Percentiles rank a stretch among this genome's conserved stretches.
Conservation (phyloP, 805 yeast genomes). For the Candida insectorum region DNA sequence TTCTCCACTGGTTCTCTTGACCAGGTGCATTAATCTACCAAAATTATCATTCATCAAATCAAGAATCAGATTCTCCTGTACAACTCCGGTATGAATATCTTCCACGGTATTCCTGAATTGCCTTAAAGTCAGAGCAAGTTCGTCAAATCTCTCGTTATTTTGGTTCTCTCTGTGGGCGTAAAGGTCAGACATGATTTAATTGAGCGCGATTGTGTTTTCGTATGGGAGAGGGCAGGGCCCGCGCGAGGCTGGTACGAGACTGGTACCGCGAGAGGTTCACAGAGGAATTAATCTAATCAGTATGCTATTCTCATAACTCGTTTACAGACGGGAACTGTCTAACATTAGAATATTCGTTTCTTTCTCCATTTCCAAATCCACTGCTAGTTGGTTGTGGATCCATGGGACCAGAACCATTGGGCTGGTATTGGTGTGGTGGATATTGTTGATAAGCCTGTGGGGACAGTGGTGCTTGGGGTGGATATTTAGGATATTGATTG, state of each 20-base stretch:
- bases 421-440: too few species aligned
- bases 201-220: too few species aligned
- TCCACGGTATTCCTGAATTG: slow-evolving; percentile 42
- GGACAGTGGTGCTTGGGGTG: too few species aligned
- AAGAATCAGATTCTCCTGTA: slow-evolving; percentile 37
- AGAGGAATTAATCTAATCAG: too few species aligned
- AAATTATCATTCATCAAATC: slow-evolving; percentile 39
- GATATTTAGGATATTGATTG: too few species aligned
- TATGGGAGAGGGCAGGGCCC: too few species aligned
- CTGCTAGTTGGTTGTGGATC: slow-evolving; percentile 29
- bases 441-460: too few species aligned
- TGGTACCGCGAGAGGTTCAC: too few species aligned
- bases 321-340: too few species aligned
- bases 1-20: slow-evolving; percentile 39
- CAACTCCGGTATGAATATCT: slow-evolving; percentile 40
- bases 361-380: slow-evolving; percentile 44
- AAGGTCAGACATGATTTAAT: slow-evolving; percentile 24
- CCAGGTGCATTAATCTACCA: slow-evolving; percentile 33
- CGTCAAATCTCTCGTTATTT: slow-evolving; percentile 41
- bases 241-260: too few species aligned
- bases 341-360: too few species aligned
- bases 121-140: slow-evolving; percentile 39
- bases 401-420: slow-evolving; percentile 1
- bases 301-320: too few species aligned
- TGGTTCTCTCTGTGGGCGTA: slow-evolving; percentile 42